A percentile compares a stretch with the other conserved stretches of the same genome.
Conservation (phyloP, 352 stramenopile genomes). For the Phytophthora agathidicida region DNA sequence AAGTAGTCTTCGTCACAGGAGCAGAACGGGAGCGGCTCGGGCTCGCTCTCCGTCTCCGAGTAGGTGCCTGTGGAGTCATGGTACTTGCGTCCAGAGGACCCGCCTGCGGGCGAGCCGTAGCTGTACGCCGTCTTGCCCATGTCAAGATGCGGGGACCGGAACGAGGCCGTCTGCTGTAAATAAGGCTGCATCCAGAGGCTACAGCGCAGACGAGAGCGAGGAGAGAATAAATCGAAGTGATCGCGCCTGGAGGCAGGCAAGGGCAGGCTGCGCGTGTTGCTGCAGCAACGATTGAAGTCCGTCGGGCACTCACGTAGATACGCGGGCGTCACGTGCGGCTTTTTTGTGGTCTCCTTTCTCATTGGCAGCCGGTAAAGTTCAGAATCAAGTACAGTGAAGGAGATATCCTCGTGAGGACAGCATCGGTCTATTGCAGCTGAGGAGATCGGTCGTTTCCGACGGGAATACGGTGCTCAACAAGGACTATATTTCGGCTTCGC, state of each 20-base stretch:
- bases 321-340: constrained; percentile 5
- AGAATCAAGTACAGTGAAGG: neutral
- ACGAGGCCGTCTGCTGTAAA: constrained; percentile 10
- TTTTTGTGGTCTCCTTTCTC: constrained; percentile 24
- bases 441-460: constrained; percentile 1
- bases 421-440: neutral
- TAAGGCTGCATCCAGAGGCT: constrained; percentile 22
- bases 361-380: constrained; percentile 12
- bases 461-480: constrained; percentile 23
- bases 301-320: too few species aligned
- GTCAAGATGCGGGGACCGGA: constrained; percentile 15
- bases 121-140: constrained; percentile 32
- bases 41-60: constrained; percentile 60
- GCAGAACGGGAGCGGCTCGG: constrained; percentile 52
- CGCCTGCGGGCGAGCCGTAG: constrained; percentile 20
- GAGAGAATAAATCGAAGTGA: constrained; percentile 36
- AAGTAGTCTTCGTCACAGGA: constrained; percentile 56
- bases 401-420: constrained; percentile 1
- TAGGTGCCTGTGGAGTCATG: constrained; percentile 43
- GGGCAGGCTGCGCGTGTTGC: constrained; percentile 7
- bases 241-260: neutral
- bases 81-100: constrained; percentile 27
- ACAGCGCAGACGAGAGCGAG: constrained; percentile 13
- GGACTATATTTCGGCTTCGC: constrained; percentile 1
- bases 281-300: constrained; percentile 22